Percentiles rank a stretch among this genome's conserved stretches.
These are phyloP conservation scores for Colletotrichum godetiae DNA, from an alignment of 2,329 filamentous ascomycete species.

Conservation along the genomic window DNA sequence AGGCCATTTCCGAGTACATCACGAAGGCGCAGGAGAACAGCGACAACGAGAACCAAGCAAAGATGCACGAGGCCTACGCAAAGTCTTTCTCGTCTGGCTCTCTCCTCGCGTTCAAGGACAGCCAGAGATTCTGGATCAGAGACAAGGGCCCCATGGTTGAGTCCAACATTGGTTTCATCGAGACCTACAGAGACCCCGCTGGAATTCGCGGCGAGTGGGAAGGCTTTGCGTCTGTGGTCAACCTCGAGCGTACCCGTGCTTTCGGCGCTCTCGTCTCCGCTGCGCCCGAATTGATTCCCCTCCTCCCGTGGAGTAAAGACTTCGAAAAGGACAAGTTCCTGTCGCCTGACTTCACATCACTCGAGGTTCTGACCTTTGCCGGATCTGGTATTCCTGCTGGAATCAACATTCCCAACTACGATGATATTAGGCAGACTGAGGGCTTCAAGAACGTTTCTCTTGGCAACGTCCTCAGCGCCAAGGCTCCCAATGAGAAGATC, in stretches of 20 bases:
- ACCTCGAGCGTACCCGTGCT: conserved; percentile 88
- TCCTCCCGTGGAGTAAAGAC: conserved; percentile 86
- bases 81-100: conserved; percentile 81
- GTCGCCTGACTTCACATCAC: conserved; percentile 93
- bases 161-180: conserved; percentile 85
- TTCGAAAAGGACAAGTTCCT: conserved; percentile 98
- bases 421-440: conserved; percentile 82
- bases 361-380: conserved; percentile 88
- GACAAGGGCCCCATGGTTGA: conserved; percentile 81
- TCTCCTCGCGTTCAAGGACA: conserved; percentile 81
- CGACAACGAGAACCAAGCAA: conserved; percentile 78
- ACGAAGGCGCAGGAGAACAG: conserved; percentile 76
- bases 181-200: conserved; percentile 86
- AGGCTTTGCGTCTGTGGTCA: conserved; percentile 85
- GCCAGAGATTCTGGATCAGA: conserved; percentile 83
- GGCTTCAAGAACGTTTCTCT: conserved; percentile 96
- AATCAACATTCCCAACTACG: conserved; percentile 78
- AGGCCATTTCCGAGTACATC: conserved; percentile 73
- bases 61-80: conserved; percentile 80
- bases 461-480: conserved; percentile 91
- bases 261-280: conserved; percentile 87
- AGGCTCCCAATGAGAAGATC: conserved; percentile 90
- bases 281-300: conserved; percentile 85
- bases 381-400: conserved; percentile 74
- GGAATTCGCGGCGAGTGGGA: conserved; percentile 88